Conservation (phyloP, 441 rosid species). For the Adansonia rubrostipa region DNA sequence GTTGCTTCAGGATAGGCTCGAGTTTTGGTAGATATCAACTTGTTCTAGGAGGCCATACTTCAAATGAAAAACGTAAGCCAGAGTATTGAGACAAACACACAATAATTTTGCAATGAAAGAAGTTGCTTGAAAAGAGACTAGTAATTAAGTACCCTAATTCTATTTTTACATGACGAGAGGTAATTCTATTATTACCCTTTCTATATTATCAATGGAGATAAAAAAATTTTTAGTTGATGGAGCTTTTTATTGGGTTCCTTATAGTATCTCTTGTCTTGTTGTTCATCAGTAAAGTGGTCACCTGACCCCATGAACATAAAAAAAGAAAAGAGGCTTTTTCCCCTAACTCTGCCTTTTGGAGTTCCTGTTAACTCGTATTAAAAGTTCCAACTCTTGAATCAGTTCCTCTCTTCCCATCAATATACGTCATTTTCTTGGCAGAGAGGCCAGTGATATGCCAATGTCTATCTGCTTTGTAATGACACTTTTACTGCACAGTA, state of each 20-base stretch:
- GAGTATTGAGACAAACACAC: background rate
- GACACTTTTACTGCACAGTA: constrained; percentile 1
- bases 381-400: background rate
- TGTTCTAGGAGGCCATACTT: background rate
- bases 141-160: constrained; percentile 14
- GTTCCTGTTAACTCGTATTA: constrained; percentile 11
- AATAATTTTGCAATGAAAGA: background rate
- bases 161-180: constrained; percentile 31
- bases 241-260: constrained; percentile 24
- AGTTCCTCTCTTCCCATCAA: background rate
- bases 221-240: constrained; percentile 21
- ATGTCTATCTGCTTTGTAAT: constrained; percentile 9
- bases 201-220: constrained; percentile 28
- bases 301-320: constrained; percentile 25
- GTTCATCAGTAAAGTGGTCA: constrained; percentile 16
- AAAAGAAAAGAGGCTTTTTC: constrained; percentile 4
- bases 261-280: constrained; percentile 12
- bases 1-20: background rate
- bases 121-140: background rate
- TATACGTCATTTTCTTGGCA: constrained; percentile 32
- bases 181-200: constrained; percentile 26
- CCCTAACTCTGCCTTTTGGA: constrained; percentile 27
- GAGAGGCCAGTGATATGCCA: constrained; percentile 22
- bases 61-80: background rate
- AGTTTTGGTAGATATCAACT: background rate